phyloP scores from a whole-genome alignment of 495 filamentous ascomycete species.

The Xylona heveae region DNA sequence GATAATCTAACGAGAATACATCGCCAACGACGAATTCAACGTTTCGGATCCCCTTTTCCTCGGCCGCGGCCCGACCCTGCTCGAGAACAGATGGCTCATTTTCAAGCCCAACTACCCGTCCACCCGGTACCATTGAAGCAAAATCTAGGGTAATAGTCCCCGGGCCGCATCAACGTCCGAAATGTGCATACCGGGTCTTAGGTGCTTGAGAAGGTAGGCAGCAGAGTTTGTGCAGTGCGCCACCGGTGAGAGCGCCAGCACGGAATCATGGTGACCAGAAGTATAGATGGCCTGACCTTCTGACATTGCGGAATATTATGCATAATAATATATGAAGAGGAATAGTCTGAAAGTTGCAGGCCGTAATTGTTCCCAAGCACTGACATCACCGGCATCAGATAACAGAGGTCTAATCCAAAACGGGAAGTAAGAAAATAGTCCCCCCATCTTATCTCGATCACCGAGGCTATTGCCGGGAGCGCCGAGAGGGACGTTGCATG shows the following conservation, averaged over 20 bases:
- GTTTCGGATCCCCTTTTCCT: conserved; percentile 19
- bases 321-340: too few relatives aligned
- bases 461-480: too few relatives aligned
- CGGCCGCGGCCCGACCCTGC: conserved; percentile 16
- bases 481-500: too few relatives aligned
- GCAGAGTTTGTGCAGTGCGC: conserved; percentile 31
- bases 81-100: conserved; percentile 15
- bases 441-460: too few relatives aligned
- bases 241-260: conserved; percentile 26
- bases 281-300: conserved; percentile 28
- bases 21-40: conserved; percentile 25
- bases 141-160: conserved; percentile 34
- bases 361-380: too few relatives aligned
- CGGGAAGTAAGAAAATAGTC: too few relatives aligned
- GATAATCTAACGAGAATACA: conserved; percentile 21
- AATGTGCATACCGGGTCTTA: conserved; percentile 24
- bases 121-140: conserved; percentile 23
- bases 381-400: too few relatives aligned
- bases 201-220: conserved; percentile 25
- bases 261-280: conserved; percentile 26
- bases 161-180: conserved; percentile 37
- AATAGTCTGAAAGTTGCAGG: too few relatives aligned
- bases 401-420: too few relatives aligned
- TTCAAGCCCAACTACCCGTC: conserved; percentile 24
- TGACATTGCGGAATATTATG: too few relatives aligned